Conservation (phyloP, 179 eudicot genomes). For the Silene noctiflora region DNA sequence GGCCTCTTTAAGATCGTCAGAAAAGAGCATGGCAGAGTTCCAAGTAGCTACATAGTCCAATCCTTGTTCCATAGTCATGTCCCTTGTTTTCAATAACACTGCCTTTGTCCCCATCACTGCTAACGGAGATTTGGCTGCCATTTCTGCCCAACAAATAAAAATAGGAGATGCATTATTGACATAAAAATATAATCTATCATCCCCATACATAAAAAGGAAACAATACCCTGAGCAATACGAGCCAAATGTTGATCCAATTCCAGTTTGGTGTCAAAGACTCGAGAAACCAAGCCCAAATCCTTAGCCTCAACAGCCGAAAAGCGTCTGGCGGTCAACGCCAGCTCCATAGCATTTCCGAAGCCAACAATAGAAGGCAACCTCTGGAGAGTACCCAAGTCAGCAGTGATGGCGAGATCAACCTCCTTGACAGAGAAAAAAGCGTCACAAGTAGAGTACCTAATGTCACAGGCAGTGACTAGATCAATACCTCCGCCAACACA, state of each 20-base stretch:
- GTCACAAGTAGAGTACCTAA: slow-evolving; percentile 55
- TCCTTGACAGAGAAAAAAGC: slow-evolving; percentile 84
- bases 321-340: slow-evolving; percentile 71
- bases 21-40: slow-evolving; percentile 76
- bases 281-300: slow-evolving; percentile 61
- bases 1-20: slow-evolving; percentile 68
- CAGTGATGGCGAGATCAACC: slow-evolving; percentile 78
- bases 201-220: too few relatives aligned
- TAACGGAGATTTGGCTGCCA: slow-evolving; percentile 81
- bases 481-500: slow-evolving; percentile 88
- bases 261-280: slow-evolving; percentile 43
- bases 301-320: slow-evolving; percentile 67
- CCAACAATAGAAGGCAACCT: slow-evolving; percentile 80
- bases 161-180: background rate
- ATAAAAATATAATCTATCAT: too few relatives aligned
- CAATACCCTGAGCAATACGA: slow-evolving; percentile 65
- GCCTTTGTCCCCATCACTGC: slow-evolving; percentile 83
- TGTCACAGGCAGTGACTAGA: slow-evolving; percentile 75
- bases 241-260: slow-evolving; percentile 53
- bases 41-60: slow-evolving; percentile 92
- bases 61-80: slow-evolving; percentile 67
- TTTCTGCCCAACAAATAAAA: slow-evolving; percentile 36
- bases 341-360: slow-evolving; percentile 75
- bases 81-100: slow-evolving; percentile 60
- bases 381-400: slow-evolving; percentile 94